Base-by-base conservation (phyloP, 768 basidiomycete genomes). In the Pleurotus salmoneostramineus region DNA sequence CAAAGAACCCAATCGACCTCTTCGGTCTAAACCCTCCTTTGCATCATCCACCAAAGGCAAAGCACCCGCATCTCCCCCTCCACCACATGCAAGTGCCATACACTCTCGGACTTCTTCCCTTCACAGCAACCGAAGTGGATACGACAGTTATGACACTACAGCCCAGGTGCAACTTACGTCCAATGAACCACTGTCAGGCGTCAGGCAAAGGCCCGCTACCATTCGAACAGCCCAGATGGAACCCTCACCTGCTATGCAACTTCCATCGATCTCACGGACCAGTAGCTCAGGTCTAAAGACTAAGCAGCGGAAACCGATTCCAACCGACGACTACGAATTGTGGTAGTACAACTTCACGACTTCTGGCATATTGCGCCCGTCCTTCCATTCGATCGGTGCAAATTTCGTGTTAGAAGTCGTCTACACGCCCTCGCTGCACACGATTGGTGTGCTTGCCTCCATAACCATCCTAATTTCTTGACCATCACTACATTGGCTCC, bases 181-280 rank as follows among this genome's bases (percentile, higher is more conserved):
- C 12, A 36, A 15, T 1, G 56, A 52, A 6, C 21, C 56, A 10
- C 34, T 48, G 21, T 54, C 54, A 31, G 31, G 15, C 8, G 21
- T 12, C 3, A 8, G 27, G n/a, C 58, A 40, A 3, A 59, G 74
- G 43, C 69, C 72, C 46, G 64, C 72, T 0, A 68, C 67, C 49
- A 68, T 80, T 36, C 75, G 80, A 37, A 84, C 81, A 8, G 70
- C 74, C 14, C 83, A 84, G 62, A 59, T 81, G 64, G 81, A 83
- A 65, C 82, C 83, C 10, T 83, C 81, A 0, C 78, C 81, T 17
- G 69, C 59, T 10, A 84, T 84, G 83, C 70, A 77, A 60, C 64
- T 84, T 34, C 82, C 83, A 3, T 55, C 56, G 17, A 55, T 66
- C 27, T 32, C 48, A 10, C 15, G 48, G 31, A 5, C 48, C 17